A percentile compares a stretch with the other conserved stretches of the same genome.
Conservation (phyloP, 495 filamentous ascomycete species). For the Trichoderma virens region DNA sequence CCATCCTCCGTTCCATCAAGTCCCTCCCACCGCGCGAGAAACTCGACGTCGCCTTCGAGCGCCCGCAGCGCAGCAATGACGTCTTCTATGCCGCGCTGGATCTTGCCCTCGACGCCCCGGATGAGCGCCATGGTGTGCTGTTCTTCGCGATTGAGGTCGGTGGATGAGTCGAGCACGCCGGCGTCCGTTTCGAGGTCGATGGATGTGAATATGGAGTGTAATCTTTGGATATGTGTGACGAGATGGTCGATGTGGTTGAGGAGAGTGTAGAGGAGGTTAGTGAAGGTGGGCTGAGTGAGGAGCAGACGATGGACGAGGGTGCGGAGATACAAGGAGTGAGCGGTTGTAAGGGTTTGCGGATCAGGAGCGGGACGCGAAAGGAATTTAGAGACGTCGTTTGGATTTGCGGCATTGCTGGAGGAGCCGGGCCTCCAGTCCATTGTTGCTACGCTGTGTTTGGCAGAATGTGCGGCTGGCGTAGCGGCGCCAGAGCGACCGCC, state of each 20-base stretch:
- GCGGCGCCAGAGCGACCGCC: background rate
- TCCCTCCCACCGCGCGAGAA: constrained; percentile 21
- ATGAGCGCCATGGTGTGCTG: constrained; percentile 53
- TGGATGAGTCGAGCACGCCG: constrained; percentile 65
- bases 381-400: constrained; percentile 15
- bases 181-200: constrained; percentile 72
- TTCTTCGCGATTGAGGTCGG: constrained; percentile 63
- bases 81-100: constrained; percentile 55
- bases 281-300: constrained; percentile 61
- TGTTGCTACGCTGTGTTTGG: constrained; percentile 1
- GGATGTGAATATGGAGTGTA: constrained; percentile 63
- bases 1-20: constrained; percentile 35
- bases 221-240: constrained; percentile 60
- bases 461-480: background rate
- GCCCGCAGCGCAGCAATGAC: constrained; percentile 46
- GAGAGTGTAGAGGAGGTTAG: constrained; percentile 58
- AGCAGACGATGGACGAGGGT: constrained; percentile 61
- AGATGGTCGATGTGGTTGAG: constrained; percentile 69
- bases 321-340: constrained; percentile 67
- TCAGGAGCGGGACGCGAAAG: constrained; percentile 41
- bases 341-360: constrained; percentile 72
- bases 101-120: constrained; percentile 36
- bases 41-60: constrained; percentile 22
- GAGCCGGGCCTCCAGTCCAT: constrained; percentile 3
- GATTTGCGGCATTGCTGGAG: background rate